Evolutionary conservation across 495 filamentous ascomycete genomes (phyloP), one percentile per base, ranked within the genome.

Genomic region (Cairneyella variabilis): DNA sequence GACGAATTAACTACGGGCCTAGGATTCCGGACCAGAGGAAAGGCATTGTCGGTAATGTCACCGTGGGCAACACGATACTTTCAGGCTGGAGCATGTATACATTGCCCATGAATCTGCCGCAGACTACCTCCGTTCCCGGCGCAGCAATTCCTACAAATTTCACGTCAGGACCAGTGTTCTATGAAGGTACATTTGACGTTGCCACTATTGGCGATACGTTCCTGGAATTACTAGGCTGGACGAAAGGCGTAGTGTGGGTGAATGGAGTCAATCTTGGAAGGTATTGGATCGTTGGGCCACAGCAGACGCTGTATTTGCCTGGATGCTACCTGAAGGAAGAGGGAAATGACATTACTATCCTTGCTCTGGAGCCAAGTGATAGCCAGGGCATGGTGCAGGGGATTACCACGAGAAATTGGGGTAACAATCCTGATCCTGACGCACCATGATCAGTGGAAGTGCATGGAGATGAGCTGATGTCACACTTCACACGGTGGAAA

Each of bases 211-310:
- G 28, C 28, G 41, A 44, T 21, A 76, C 73, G 2, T 77, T 69
- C 57, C 57, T 77, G 2, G 59, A 63, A 11, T 54, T 77, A 4
- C 71, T 70, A 0, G 61, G 58, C 18, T 70, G 72, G 47, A 64
- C 69, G 3, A 77, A 76, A 58, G 74, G 74, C 0, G 66, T 66
- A 23, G 69, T 76, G 0, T 77, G 68, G 69, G 71, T 77, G 5
- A 77, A 77, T 54, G 71, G 69, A 14, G 64, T 70, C 23, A 71
- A 76, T 41, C 58, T 77, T 0, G 73, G 74, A 10, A 61, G 72
- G 10, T 76, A 74, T 44, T 77, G 73, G 74, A 56, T 61, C 18
- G 64, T 77, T 22, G 73, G 74, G 0, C 72, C 72, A 3, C 73
- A 76, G 62, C 74, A 77, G 56, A 71, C 69, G 17, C 50, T 75